Percentiles rank a stretch among this genome's conserved stretches.
These are phyloP conservation scores for Ascobolus immersus DNA, from an alignment of 495 filamentous ascomycete species.

Conservation along the genomic window DNA sequence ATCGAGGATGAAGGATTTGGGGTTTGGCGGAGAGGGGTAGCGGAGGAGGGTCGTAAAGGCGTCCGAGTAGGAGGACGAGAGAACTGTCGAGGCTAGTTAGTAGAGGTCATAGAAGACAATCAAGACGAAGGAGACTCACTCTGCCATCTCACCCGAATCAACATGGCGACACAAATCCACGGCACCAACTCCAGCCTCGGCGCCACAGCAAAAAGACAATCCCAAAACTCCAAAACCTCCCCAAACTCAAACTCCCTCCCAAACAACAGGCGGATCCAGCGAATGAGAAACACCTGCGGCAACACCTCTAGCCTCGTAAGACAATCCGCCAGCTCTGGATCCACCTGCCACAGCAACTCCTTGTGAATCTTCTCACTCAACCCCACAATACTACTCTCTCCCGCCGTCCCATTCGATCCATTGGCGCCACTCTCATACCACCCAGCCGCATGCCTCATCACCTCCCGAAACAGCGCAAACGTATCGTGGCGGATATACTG, in stretches of 20 bases:
- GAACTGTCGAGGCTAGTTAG: conserved; percentile 28
- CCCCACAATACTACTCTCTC: conserved; percentile 35
- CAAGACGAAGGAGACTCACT: conserved; percentile 26
- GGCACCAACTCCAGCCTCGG: conserved; percentile 60
- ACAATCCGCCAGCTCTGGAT: conserved; percentile 60
- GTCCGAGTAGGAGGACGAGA: conserved; percentile 62
- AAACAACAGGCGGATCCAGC: conserved; percentile 86
- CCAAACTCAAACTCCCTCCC: conserved; percentile 81
- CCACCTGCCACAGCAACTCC: conserved; percentile 44
- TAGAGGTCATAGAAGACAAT: conserved; percentile 1
- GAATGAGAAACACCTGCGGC: conserved; percentile 91
- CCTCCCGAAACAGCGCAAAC: conserved; percentile 53
- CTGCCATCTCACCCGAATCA: conserved; percentile 76
- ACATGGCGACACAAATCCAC: conserved; percentile 76
- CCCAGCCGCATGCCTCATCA: conserved; percentile 65
- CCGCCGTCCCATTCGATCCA: conserved; percentile 13
- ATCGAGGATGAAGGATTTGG: too few relatives aligned
- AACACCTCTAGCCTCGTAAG: conserved; percentile 64
- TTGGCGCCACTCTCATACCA: conserved; percentile 52
- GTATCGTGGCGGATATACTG: conserved; percentile 69
- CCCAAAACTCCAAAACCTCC: conserved; percentile 64
- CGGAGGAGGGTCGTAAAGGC: conserved; percentile 58
- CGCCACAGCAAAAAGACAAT: conserved; percentile 72
- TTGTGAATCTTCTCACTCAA: conserved; percentile 70
- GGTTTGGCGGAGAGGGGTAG: conserved; percentile 44